phyloP scores from a whole-genome alignment of 2,329 filamentous ascomycete genomes.

The Botrytis sinoallii region DNA sequence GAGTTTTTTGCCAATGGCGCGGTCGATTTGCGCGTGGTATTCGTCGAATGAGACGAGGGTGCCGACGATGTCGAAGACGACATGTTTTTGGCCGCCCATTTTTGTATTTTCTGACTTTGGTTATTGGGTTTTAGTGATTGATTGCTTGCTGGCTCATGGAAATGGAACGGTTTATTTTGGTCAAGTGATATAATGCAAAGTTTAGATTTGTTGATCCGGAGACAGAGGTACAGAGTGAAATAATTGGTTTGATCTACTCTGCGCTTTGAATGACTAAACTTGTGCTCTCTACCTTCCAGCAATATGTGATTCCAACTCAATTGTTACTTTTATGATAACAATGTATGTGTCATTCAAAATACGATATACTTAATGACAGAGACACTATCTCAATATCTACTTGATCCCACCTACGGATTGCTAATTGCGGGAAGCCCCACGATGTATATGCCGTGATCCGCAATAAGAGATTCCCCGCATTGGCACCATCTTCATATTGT shows the following conservation, averaged over 20 bases:
- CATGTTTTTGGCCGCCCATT: slow-evolving; percentile 39
- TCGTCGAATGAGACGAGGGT: slow-evolving; percentile 47
- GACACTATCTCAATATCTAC: neutral
- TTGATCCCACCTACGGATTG: neutral
- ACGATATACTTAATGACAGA: neutral
- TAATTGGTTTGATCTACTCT: neutral
- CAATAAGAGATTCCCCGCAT: slow-evolving; percentile 1
- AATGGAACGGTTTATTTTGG: neutral
- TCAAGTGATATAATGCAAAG: neutral
- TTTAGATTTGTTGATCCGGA: neutral
- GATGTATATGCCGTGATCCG: neutral
- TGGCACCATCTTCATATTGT: neutral
- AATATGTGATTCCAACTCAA: neutral
- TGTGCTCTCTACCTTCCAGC: too few relatives aligned
- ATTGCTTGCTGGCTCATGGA: neutral
- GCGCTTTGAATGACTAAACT: neutral
- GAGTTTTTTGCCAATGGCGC: slow-evolving; percentile 44
- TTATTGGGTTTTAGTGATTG: neutral
- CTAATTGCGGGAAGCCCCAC: neutral
- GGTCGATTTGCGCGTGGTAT: slow-evolving; percentile 43
- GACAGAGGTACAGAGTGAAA: neutral
- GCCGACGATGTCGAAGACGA: slow-evolving; percentile 52
- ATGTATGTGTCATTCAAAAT: neutral
- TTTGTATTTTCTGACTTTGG: neutral
- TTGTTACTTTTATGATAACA: neutral